phyloP scores from a whole-genome alignment of 169 alveolate genomes.

The Cryptosporidium sp. region DNA sequence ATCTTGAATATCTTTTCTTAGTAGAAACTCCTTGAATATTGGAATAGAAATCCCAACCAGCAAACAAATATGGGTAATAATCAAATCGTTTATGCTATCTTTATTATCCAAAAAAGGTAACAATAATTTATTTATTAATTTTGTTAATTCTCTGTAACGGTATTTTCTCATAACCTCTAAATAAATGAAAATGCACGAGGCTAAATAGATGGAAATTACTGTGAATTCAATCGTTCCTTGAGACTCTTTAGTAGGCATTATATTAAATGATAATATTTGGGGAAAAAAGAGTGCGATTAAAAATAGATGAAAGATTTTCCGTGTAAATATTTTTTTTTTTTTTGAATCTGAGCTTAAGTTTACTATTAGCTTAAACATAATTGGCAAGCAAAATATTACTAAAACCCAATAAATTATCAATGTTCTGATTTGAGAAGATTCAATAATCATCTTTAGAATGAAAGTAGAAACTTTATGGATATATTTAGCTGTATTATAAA shows the following conservation, averaged over 20 bases:
- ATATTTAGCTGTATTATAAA: not conserved
- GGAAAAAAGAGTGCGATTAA: constrained; percentile 40
- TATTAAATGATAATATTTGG: constrained; percentile 25
- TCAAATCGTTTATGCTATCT: constrained; percentile 36
- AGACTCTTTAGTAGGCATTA: not conserved
- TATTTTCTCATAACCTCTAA: constrained; percentile 44
- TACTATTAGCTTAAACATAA: not conserved
- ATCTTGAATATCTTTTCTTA: not conserved
- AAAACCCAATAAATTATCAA: constrained; percentile 38
- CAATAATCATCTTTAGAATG: not conserved
- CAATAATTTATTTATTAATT: constrained; percentile 1
- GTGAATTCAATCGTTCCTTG: constrained; percentile 19
- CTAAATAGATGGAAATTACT: constrained; percentile 16
- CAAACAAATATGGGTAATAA: constrained; percentile 52
- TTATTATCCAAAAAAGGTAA: constrained; percentile 60
- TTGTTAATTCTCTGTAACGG: constrained; percentile 6
- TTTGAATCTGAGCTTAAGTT: not conserved
- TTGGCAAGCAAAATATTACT: not conserved
- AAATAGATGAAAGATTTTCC: constrained; percentile 45
- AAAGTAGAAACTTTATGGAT: not conserved
- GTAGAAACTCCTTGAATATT: constrained; percentile 29
- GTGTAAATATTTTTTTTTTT: constrained; percentile 5
- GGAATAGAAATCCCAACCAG: constrained; percentile 67
- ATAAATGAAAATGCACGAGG: constrained; percentile 6
- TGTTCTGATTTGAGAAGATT: not conserved